These are phyloP conservation scores for Dipteronia sinensis DNA, from an alignment of 345 rosid species.

Conservation along the genomic window DNA sequence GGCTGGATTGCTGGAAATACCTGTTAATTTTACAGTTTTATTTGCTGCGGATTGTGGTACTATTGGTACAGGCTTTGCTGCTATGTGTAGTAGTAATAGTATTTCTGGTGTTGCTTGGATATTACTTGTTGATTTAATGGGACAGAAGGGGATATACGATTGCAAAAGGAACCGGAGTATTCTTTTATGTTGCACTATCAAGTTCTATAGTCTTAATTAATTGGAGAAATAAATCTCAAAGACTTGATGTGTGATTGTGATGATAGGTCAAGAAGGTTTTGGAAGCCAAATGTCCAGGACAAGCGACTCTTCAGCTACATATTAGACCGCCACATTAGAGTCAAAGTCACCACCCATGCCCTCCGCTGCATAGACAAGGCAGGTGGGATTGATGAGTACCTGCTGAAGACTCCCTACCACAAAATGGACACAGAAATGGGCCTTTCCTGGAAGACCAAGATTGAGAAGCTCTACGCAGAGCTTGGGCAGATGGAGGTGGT, in stretches of 20 bases:
- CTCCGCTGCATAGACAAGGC: slow-evolving; percentile 98
- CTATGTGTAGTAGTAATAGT: neutral
- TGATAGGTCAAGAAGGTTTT: slow-evolving; percentile 70
- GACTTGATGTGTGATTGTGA: slow-evolving; percentile 11
- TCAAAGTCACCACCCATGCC: slow-evolving; percentile 91
- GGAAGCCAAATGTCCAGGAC: slow-evolving; percentile 96
- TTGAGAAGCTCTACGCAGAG: slow-evolving; percentile 85
- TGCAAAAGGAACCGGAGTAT: neutral
- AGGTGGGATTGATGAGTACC: slow-evolving; percentile 96
- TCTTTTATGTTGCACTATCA: neutral
- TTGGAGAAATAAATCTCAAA: slow-evolving; percentile 14
- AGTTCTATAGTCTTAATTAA: neutral
- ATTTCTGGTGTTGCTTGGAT: neutral
- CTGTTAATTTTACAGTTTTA: neutral
- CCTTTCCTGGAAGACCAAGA: slow-evolving; percentile 85
- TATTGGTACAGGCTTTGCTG: neutral
- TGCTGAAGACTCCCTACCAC: slow-evolving; percentile 88
- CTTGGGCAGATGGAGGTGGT: slow-evolving; percentile 76
- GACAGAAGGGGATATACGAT: neutral
- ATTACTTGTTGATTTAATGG: neutral
- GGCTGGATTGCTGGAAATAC: neutral
- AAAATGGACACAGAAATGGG: slow-evolving; percentile 97
- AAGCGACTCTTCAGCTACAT: slow-evolving; percentile 93
- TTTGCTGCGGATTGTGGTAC: neutral
- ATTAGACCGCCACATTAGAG: slow-evolving; percentile 81